Conservation (phyloP, 192 early-diverging fungal genomes). For the Entophlyctis luteolus region DNA sequence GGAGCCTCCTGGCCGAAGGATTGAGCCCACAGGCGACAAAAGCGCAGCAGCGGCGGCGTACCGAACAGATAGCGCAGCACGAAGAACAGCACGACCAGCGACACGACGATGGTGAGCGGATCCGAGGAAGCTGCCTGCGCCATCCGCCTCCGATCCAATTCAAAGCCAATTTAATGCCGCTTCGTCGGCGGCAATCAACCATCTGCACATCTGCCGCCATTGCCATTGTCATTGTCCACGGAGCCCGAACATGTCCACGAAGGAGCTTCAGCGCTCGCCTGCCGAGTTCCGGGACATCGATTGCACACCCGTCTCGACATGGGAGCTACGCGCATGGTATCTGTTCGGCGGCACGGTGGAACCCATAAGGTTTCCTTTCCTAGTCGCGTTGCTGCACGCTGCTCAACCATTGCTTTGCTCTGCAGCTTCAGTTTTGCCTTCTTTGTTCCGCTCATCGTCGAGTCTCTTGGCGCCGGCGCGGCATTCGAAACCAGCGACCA, state of each 20-base stretch:
- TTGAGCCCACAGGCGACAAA: too few relatives aligned
- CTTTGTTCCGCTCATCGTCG: slow-evolving; percentile 31
- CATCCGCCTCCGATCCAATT: too few relatives aligned
- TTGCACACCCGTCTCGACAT: neutral
- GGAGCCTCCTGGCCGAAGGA: neutral
- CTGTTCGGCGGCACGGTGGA: neutral
- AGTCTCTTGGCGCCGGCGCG: slow-evolving; percentile 8
- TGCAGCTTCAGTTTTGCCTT: slow-evolving; percentile 21
- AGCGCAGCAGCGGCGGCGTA: too few relatives aligned
- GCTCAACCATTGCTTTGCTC: neutral
- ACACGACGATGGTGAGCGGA: slow-evolving; percentile 16
- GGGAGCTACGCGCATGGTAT: slow-evolving; percentile 7
- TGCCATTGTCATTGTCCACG: too few relatives aligned
- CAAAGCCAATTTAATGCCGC: too few relatives aligned
- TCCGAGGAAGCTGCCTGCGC: neutral
- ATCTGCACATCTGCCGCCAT: too few relatives aligned
- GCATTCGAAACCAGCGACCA: slow-evolving; percentile 8
- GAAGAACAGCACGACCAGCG: slow-evolving; percentile 17
- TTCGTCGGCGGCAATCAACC: too few relatives aligned
- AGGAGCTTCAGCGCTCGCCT: too few relatives aligned
- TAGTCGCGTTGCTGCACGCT: neutral
- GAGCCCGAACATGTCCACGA: too few relatives aligned
- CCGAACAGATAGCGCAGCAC: slow-evolving; percentile 23
- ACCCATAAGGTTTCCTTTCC: neutral
- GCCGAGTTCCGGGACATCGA: slow-evolving; percentile 2